Percentiles rank a stretch among this genome's conserved stretches.
These are phyloP conservation scores for Beta vulgaris DNA, from an alignment of 148 eudicot species.

Conservation along the genomic window DNA sequence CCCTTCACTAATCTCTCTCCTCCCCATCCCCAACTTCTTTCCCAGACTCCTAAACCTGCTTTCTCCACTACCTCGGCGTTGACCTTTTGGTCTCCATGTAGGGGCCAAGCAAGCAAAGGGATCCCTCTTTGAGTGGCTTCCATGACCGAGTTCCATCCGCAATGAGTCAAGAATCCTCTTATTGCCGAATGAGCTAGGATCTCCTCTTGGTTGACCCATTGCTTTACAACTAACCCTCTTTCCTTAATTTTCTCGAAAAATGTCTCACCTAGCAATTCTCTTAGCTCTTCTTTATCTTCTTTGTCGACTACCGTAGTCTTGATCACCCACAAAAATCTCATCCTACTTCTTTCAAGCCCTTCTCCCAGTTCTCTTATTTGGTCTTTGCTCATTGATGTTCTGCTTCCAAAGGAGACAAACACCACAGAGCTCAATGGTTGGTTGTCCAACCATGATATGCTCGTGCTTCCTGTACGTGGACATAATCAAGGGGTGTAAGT, in stretches of 20 bases:
- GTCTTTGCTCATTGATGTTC: conserved; percentile 38
- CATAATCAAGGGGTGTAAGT: no score
- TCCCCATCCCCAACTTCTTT: conserved; percentile 44
- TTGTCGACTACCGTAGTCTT: conserved; percentile 41
- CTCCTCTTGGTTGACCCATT: conserved; percentile 42
- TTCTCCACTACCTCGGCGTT: conserved; percentile 51
- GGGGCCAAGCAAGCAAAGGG: conserved; percentile 53
- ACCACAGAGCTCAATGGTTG: conserved; percentile 35
- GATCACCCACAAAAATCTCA: conserved; percentile 45
- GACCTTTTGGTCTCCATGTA: conserved; percentile 53
- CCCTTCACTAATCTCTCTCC: conserved; percentile 34
- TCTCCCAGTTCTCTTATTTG: conserved; percentile 42
- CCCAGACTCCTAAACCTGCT: conserved; percentile 53
- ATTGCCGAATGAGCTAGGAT: conserved; percentile 39
- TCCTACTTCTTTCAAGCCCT: conserved; percentile 39
- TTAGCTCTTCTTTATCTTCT: conserved; percentile 32
- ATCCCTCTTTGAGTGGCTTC: conserved; percentile 40
- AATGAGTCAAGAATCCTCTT: conserved; percentile 54
- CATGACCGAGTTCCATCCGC: conserved; percentile 65
- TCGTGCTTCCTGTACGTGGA: not conserved
- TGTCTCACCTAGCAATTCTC: conserved; percentile 25
- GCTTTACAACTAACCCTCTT: conserved; percentile 37
- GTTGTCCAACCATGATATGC: conserved; percentile 36
- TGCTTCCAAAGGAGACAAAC: conserved; percentile 45
- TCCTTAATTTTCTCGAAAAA: conserved; percentile 27